These are phyloP conservation scores for Elsinoe australis DNA, from an alignment of 2,329 filamentous ascomycete genomes.

Conservation along the genomic window DNA sequence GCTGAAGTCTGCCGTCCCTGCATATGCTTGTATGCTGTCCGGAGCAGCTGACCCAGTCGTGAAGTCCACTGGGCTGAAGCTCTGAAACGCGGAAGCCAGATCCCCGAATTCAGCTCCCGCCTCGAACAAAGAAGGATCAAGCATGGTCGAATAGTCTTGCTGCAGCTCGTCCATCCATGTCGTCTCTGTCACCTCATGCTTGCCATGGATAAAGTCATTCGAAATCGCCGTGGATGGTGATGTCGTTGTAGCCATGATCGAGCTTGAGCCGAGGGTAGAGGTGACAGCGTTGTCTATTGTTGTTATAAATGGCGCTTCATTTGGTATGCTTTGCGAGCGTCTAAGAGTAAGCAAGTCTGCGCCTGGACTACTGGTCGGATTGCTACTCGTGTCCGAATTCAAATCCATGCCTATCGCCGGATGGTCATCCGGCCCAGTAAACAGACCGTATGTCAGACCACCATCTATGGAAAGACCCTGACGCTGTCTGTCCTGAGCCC, in stretches of 20 bases:
- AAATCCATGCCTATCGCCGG: not conserved
- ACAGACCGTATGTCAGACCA: not conserved
- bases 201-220: not conserved
- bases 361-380: not conserved
- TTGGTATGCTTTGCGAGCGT: not conserved
- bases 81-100: slow-evolving; percentile 3
- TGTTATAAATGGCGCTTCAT: not conserved
- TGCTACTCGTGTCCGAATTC: not conserved
- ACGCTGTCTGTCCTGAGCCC: not conserved
- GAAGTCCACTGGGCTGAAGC: not conserved
- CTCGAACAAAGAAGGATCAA: slow-evolving; percentile 14
- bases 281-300: not conserved
- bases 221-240: not conserved
- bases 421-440: slow-evolving; percentile 10
- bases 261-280: no score
- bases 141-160: slow-evolving; percentile 12
- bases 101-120: not conserved
- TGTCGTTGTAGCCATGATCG: not conserved
- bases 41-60: not conserved
- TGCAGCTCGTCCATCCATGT: slow-evolving; percentile 12
- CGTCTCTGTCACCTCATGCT: not conserved
- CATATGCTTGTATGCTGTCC: slow-evolving; percentile 3
- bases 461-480: not conserved
- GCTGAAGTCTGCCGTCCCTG: not conserved
- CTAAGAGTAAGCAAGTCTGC: not conserved